Conservation (phyloP, 805 yeast genomes). For the Metschnikowia lunata region DNA sequence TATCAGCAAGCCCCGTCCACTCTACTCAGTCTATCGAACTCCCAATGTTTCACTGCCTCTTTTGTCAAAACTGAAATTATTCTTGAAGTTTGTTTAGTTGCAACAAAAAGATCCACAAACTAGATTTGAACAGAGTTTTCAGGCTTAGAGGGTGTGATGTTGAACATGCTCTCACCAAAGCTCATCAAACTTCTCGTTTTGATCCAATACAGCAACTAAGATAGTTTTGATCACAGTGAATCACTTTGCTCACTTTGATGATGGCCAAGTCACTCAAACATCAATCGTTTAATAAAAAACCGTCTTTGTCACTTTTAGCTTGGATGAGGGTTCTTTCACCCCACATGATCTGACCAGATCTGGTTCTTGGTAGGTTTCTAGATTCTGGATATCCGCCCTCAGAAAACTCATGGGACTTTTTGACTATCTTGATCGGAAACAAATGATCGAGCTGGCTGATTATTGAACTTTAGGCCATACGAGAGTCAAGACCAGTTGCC, state of each 20-base stretch:
- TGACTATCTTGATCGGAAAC: constrained; percentile 50
- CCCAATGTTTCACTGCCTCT: too few species aligned
- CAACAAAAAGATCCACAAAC: too few species aligned
- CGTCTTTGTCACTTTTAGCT: constrained; percentile 18
- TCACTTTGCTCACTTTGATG: constrained; percentile 56
- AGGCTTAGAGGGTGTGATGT: too few species aligned
- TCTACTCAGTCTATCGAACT: too few species aligned
- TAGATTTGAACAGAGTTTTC: too few species aligned
- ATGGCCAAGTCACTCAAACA: constrained; percentile 82
- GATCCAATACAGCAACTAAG: constrained; percentile 24
- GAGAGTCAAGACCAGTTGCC: constrained; percentile 42
- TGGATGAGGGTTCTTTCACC: constrained; percentile 75
- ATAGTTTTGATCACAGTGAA: constrained; percentile 54
- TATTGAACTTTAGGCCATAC: constrained; percentile 57
- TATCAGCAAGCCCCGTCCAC: too few species aligned
- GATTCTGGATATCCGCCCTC: constrained; percentile 20
- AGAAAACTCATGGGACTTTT: constrained; percentile 23
- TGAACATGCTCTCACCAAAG: too few species aligned
- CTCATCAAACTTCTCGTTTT: too few species aligned
- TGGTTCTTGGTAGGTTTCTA: constrained; percentile 43
- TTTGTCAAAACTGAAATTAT: too few species aligned
- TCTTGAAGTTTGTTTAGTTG: too few species aligned
- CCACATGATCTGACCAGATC: constrained; percentile 87
- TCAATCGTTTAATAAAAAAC: constrained; percentile 25
- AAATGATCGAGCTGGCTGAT: constrained; percentile 48